Evolutionary conservation across 768 basidiomycete genomes (phyloP).

Genomic region (Tricholoma matsutake): DNA sequence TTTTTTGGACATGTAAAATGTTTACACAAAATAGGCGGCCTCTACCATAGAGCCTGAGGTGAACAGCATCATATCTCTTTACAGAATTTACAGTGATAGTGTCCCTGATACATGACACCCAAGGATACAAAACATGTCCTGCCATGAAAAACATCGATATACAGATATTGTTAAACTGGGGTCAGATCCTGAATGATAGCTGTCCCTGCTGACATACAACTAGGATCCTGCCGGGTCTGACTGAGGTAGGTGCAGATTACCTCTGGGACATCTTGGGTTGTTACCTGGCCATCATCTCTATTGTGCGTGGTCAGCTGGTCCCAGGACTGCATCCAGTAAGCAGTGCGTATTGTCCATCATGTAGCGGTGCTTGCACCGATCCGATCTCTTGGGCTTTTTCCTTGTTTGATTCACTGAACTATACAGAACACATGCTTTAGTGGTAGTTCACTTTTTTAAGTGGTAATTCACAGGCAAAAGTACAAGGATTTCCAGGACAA

Average conservation of each 20-base stretch:
- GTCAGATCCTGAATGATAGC: background rate
- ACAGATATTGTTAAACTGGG: background rate
- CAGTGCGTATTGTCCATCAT: background rate
- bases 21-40: too few species aligned
- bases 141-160: background rate
- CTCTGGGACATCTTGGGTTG: slow-evolving; percentile 28
- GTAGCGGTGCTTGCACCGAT: too few species aligned
- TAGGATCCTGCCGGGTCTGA: slow-evolving; percentile 11
- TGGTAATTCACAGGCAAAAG: too few species aligned
- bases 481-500: too few species aligned
- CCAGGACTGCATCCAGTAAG: background rate
- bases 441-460: too few species aligned
- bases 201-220: background rate
- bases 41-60: too few species aligned
- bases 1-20: too few species aligned
- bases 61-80: background rate
- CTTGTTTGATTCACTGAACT: too few species aligned
- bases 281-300: slow-evolving; percentile 11
- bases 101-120: background rate
- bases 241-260: slow-evolving; percentile 36
- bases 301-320: background rate
- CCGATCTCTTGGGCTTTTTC: too few species aligned
- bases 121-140: background rate
- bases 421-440: too few species aligned
- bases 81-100: background rate